Conservation (phyloP, 2,329 filamentous ascomycete species). For the Xylariaceae sp. region DNA sequence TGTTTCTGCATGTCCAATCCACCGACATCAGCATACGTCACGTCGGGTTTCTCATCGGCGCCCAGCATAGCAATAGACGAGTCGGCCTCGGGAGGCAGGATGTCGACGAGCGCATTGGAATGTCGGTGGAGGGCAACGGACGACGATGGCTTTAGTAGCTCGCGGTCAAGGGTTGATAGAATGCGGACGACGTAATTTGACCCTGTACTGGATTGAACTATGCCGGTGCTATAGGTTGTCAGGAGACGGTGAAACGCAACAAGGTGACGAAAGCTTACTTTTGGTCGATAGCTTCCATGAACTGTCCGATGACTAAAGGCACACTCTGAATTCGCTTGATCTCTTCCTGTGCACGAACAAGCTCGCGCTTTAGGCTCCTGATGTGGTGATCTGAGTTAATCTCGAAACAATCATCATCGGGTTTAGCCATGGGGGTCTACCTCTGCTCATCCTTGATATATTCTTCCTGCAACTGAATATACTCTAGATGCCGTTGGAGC, state of each 20-base stretch:
- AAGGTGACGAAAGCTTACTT: conserved; percentile 59
- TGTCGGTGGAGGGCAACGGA: conserved; percentile 97
- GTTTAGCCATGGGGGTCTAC: conserved; percentile 39
- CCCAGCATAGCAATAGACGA: conserved; percentile 98
- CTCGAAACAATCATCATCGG: background rate
- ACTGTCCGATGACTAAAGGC: conserved; percentile 95
- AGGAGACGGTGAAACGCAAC: background rate
- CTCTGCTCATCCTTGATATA: conserved; percentile 99
- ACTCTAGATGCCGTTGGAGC: conserved; percentile 94
- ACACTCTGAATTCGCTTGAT: conserved; percentile 99
- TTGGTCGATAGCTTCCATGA: conserved; percentile 99
- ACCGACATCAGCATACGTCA: conserved; percentile 96
- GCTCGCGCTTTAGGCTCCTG: conserved; percentile 92
- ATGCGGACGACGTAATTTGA: conserved; percentile 99
- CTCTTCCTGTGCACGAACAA: conserved; percentile 96
- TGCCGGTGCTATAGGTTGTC: conserved; percentile 68
- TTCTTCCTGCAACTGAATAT: conserved; percentile 97
- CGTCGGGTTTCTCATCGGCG: conserved; percentile 93
- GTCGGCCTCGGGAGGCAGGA: conserved; percentile 96
- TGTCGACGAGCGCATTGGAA: conserved; percentile 97
- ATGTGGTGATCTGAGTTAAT: conserved; percentile 20
- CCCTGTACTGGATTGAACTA: conserved; percentile 96
- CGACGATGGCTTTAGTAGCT: conserved; percentile 95
- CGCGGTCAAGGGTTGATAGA: conserved; percentile 94
- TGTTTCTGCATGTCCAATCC: conserved; percentile 99